A percentile compares a stretch with the other conserved stretches of the same genome.
Evolutionary conservation across 225 moss, liverwort and hornwort species (phyloP).

Genomic region (Anthoceros angustus): DNA sequence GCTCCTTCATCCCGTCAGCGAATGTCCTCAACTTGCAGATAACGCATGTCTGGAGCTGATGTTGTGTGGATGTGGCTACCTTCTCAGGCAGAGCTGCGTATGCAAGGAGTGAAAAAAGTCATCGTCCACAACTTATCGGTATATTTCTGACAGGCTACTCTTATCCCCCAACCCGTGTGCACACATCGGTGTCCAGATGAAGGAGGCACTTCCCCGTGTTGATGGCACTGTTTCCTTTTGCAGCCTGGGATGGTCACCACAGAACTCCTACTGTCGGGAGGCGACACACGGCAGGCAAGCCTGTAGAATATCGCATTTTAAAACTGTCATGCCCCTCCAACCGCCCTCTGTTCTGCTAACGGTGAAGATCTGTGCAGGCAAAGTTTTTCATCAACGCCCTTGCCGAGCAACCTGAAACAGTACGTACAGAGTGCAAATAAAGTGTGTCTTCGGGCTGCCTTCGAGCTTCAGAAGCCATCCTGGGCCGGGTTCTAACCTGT

Average conservation of each 20-base stretch:
- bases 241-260: conserved; percentile 99
- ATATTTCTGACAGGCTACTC: conserved; percentile 10
- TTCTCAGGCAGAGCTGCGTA: conserved; percentile 84
- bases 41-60: not conserved
- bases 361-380: conserved; percentile 31
- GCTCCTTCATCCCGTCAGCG: no score
- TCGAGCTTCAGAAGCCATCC: no score
- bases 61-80: not conserved
- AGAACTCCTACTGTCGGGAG: conserved; percentile 86
- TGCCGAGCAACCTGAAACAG: conserved; percentile 80
- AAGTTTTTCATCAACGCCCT: conserved; percentile 91
- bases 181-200: no score
- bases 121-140: conserved; percentile 79
- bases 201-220: no score
- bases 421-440: no score
- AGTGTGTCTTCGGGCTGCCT: no score
- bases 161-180: not conserved
- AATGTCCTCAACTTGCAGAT: not conserved
- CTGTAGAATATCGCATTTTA: not conserved
- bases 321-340: no score
- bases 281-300: conserved; percentile 59
- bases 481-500: no score
- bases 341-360: not conserved
- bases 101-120: conserved; percentile 60
- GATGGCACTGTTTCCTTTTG: conserved; percentile 15